Conservation (phyloP, 2,329 filamentous ascomycete species). For the Exophiala alcalophila region DNA sequence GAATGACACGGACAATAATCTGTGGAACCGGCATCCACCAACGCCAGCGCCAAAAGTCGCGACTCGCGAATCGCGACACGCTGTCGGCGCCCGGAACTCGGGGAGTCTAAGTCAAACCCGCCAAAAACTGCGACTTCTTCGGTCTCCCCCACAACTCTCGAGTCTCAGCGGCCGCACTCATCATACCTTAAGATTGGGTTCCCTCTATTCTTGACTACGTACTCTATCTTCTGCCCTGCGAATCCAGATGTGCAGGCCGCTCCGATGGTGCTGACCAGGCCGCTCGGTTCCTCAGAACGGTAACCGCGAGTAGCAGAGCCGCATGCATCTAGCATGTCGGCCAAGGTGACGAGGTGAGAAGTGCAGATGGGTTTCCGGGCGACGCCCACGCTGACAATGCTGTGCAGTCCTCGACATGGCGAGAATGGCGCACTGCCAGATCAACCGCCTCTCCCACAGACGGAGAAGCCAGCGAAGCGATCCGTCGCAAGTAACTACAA, state of each 20-base stretch:
- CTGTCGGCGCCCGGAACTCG: too few species aligned
- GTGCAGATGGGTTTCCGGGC: neutral
- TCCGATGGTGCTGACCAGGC: slow-evolving; percentile 7
- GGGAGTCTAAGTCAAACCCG: slow-evolving; percentile 22
- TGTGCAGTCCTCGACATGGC: slow-evolving; percentile 10
- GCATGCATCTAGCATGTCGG: slow-evolving; percentile 19
- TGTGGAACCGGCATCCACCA: too few species aligned
- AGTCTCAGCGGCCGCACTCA: neutral
- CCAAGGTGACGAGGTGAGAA: slow-evolving; percentile 14
- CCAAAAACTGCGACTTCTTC: neutral
- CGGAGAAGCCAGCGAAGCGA: neutral
- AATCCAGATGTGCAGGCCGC: neutral
- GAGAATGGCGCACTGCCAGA: slow-evolving; percentile 1
- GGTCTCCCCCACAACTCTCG: neutral
- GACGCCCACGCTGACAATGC: slow-evolving; percentile 3
- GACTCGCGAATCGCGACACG: too few species aligned
- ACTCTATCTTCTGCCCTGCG: neutral
- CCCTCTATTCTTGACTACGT: too few species aligned
- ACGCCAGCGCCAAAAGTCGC: too few species aligned
- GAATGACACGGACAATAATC: too few species aligned
- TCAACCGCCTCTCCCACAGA: too few species aligned
- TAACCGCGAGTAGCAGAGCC: slow-evolving; percentile 7
- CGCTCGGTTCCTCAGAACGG: neutral
- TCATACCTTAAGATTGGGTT: too few species aligned
- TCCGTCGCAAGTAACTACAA: slow-evolving; percentile 63